phyloP scores from a whole-genome alignment of 768 basidiomycete species.

The Rubroboletus pulcherrimus region DNA sequence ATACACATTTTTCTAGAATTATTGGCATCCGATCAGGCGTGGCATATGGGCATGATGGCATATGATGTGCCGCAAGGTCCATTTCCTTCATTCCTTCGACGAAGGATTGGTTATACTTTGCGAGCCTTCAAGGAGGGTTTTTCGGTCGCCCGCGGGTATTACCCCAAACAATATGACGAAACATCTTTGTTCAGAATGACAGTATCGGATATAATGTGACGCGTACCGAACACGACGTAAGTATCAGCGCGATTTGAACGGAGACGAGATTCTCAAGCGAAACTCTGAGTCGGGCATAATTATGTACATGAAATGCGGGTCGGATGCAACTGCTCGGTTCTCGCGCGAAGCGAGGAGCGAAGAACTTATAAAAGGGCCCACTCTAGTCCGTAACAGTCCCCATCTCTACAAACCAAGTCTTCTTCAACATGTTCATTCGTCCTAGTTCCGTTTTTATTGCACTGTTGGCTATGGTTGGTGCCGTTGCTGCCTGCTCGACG shows the following conservation, averaged over 20 bases:
- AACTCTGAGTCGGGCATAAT: too few species aligned
- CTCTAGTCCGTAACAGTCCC: not conserved
- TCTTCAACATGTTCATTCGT: slow-evolving; percentile 4
- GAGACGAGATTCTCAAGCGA: too few species aligned
- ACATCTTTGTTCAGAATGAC: too few species aligned
- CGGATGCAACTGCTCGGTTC: too few species aligned
- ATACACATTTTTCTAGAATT: not conserved
- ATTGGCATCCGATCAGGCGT: not conserved
- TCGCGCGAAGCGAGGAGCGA: too few species aligned
- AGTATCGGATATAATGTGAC: too few species aligned
- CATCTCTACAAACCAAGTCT: not conserved
- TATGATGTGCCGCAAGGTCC: not conserved
- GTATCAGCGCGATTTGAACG: too few species aligned
- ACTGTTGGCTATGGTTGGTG: not conserved
- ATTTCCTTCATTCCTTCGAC: not conserved
- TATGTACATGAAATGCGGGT: too few species aligned
- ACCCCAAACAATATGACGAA: not conserved
- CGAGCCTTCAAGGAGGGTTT: not conserved
- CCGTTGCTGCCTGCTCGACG: not conserved
- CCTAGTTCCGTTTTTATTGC: not conserved
- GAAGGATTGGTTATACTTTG: not conserved
- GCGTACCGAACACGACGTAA: too few species aligned
- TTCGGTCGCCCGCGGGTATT: not conserved
- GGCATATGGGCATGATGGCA: too few species aligned
- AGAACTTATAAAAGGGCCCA: slow-evolving; percentile 1